These are phyloP conservation scores for Leucosporidium yakuticum DNA, from an alignment of 768 basidiomycete genomes.

Conservation along the genomic window DNA sequence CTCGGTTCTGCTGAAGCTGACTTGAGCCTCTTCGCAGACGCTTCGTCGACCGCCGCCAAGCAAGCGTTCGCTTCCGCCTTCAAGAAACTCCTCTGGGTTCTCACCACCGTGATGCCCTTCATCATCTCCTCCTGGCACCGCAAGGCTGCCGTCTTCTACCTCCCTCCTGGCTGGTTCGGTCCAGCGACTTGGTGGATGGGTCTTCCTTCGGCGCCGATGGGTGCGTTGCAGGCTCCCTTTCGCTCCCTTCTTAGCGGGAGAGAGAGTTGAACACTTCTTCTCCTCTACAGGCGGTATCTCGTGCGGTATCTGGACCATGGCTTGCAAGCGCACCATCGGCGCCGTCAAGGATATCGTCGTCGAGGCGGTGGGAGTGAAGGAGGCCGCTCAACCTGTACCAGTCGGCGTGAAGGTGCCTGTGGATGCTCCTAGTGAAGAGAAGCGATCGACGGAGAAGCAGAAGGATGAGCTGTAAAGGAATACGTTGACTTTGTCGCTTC, in stretches of 20 bases:
- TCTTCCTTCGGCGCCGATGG: constrained; percentile 83
- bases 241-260: neutral
- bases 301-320: constrained; percentile 92
- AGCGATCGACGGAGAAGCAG: too few relatives aligned
- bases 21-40: constrained; percentile 50
- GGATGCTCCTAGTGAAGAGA: too few relatives aligned
- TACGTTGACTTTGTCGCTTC: too few relatives aligned
- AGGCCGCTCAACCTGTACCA: too few relatives aligned
- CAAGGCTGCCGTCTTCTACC: constrained; percentile 82
- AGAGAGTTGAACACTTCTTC: neutral
- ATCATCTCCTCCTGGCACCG: constrained; percentile 86
- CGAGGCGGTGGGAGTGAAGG: constrained; percentile 42
- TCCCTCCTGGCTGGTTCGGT: constrained; percentile 85
- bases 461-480: too few relatives aligned
- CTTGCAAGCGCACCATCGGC: constrained; percentile 75
- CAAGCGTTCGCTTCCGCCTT: constrained; percentile 65
- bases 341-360: constrained; percentile 67
- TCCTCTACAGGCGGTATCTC: constrained; percentile 71
- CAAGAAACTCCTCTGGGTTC: constrained; percentile 65
- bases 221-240: constrained; percentile 47
- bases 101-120: constrained; percentile 83
- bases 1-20: neutral
- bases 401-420: too few relatives aligned
- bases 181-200: constrained; percentile 81
- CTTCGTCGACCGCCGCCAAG: constrained; percentile 56